These are phyloP conservation scores for Capronia coronata DNA, from an alignment of 2,329 filamentous ascomycete species.

Conservation along the genomic window DNA sequence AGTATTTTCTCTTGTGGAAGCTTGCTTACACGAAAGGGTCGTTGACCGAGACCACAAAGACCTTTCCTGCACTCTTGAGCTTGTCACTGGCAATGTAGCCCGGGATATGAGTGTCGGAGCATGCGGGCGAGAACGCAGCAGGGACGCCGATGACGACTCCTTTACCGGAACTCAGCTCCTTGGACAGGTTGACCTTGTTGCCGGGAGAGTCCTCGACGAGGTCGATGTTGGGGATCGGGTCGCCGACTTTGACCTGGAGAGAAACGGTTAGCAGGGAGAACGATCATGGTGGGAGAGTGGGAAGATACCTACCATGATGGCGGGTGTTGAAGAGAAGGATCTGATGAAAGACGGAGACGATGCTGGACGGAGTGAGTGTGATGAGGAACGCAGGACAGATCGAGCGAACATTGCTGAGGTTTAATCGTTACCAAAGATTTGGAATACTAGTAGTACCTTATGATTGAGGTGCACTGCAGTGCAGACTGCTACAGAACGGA, in stretches of 20 bases:
- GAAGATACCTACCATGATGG: slow-evolving; percentile 26
- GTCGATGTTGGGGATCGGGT: slow-evolving; percentile 69
- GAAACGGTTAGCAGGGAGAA: not conserved
- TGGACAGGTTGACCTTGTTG: slow-evolving; percentile 80
- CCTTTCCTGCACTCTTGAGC: slow-evolving; percentile 70
- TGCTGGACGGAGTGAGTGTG: slow-evolving; percentile 11
- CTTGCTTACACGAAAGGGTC: slow-evolving; percentile 88
- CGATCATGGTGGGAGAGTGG: not conserved
- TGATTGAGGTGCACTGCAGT: not conserved
- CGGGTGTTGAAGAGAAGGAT: slow-evolving; percentile 24
- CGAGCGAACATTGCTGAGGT: slow-evolving; percentile 19
- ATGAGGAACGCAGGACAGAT: slow-evolving; percentile 18
- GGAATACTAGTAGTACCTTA: slow-evolving; percentile 5
- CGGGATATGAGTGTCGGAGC: slow-evolving; percentile 68
- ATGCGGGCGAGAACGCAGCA: slow-evolving; percentile 66
- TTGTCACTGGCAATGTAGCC: slow-evolving; percentile 69
- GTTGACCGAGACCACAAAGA: slow-evolving; percentile 89
- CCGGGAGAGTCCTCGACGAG: slow-evolving; percentile 81
- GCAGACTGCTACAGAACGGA: not conserved
- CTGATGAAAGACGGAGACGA: slow-evolving; percentile 7
- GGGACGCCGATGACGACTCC: slow-evolving; percentile 82
- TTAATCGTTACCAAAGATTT: slow-evolving; percentile 5
- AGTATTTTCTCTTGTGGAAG: slow-evolving; percentile 25
- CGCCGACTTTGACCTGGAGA: slow-evolving; percentile 65
- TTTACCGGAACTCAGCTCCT: slow-evolving; percentile 64